phyloP scores from a whole-genome alignment of 148 eudicot species.

The Persicaria maculosa region DNA sequence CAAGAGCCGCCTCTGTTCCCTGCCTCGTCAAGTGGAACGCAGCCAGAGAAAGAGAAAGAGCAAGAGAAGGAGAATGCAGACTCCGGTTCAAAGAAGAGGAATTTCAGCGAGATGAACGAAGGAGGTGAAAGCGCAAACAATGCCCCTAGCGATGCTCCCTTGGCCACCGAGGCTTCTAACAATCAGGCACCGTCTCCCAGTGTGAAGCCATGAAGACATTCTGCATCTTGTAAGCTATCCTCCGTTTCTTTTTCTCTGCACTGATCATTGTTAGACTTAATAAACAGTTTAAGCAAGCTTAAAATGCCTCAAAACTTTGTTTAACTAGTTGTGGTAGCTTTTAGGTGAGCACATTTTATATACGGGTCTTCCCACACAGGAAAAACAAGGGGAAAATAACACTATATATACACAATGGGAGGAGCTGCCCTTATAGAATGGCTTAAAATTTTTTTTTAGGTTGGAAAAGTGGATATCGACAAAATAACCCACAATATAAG shows the following conservation, averaged over 20 bases:
- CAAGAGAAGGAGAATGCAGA: conserved; percentile 36
- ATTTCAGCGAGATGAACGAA: conserved; percentile 39
- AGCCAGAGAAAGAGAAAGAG: conserved; percentile 34
- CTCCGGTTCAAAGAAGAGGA: conserved; percentile 56
- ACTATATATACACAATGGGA: no score
- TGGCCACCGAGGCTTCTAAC: conserved; percentile 18
- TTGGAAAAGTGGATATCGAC: no score
- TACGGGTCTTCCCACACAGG: not conserved
- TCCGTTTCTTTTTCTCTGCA: not conserved
- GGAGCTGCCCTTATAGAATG: no score
- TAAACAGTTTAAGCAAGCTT: not conserved
- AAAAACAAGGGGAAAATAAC: no score
- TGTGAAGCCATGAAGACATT: conserved; percentile 10
- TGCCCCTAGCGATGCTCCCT: conserved; percentile 20
- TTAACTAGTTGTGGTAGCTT: not conserved
- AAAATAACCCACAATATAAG: no score
- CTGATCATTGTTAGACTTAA: not conserved
- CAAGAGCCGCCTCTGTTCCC: conserved; percentile 71
- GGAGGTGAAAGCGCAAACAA: conserved; percentile 28
- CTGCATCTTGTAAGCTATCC: not conserved
- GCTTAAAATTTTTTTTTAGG: no score
- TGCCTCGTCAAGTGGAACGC: conserved; percentile 32
- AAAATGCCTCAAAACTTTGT: not conserved
- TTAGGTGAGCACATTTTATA: not conserved
- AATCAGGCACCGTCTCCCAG: conserved; percentile 11